Evolutionary conservation across 2,329 filamentous ascomycete genomes (phyloP).

Genomic region (Blastomyces silverae): DNA sequence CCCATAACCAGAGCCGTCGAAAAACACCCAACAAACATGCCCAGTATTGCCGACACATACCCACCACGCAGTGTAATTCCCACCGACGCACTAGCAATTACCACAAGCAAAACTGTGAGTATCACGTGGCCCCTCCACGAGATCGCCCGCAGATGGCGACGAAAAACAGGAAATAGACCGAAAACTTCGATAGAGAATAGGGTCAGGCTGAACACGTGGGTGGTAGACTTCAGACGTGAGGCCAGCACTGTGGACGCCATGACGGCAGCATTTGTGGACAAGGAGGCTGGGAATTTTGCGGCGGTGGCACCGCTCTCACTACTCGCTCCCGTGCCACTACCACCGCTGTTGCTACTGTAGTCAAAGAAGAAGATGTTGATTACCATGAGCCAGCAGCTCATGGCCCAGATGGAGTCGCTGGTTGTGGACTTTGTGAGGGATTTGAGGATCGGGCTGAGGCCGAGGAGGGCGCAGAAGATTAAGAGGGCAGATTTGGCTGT

Average conservation of each 20-base stretch:
- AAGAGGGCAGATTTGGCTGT: slow-evolving; percentile 88
- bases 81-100: slow-evolving; percentile 72
- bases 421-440: slow-evolving; percentile 91
- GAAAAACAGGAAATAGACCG: slow-evolving; percentile 92
- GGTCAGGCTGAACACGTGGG: slow-evolving; percentile 89
- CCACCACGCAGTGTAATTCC: slow-evolving; percentile 55
- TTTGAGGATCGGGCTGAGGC: slow-evolving; percentile 89
- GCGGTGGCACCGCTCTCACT: slow-evolving; percentile 38
- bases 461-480: slow-evolving; percentile 87
- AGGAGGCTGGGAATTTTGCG: slow-evolving; percentile 51
- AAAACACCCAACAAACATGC: slow-evolving; percentile 68
- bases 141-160: slow-evolving; percentile 75
- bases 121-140: slow-evolving; percentile 74
- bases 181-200: slow-evolving; percentile 97
- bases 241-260: slow-evolving; percentile 96
- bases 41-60: slow-evolving; percentile 54
- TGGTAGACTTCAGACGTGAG: slow-evolving; percentile 78
- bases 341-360: slow-evolving; percentile 59
- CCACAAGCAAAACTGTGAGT: slow-evolving; percentile 68
- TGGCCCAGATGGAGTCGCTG: slow-evolving; percentile 92
- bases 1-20: slow-evolving; percentile 75
- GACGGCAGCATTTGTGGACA: slow-evolving; percentile 91
- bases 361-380: slow-evolving; percentile 99
- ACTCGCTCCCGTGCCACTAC: slow-evolving; percentile 11
- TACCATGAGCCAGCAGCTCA: slow-evolving; percentile 84